These are phyloP conservation scores for Colletotrichum ledebouriae DNA, from an alignment of 2,329 filamentous ascomycete species.

Conservation along the genomic window DNA sequence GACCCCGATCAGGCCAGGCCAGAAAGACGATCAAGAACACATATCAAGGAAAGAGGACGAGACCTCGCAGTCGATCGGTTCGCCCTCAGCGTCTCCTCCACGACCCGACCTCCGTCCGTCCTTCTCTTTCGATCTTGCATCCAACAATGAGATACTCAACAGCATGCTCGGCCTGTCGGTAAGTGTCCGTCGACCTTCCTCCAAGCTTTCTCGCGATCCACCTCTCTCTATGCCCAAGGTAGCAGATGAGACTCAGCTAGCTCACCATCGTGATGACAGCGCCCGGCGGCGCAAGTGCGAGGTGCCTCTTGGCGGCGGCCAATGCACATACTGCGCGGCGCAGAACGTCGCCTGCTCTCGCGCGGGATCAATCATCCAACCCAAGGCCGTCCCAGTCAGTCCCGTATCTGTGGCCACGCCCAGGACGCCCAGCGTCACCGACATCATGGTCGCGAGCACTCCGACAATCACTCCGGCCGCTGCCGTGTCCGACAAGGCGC, in stretches of 20 bases:
- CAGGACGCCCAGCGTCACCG: constrained; percentile 35
- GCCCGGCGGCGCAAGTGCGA: constrained; percentile 43
- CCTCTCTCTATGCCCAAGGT: background rate
- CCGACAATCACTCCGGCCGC: constrained; percentile 37
- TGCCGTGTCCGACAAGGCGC: constrained; percentile 41
- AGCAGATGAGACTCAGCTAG: background rate
- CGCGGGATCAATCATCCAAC: constrained; percentile 43
- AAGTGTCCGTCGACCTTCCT: constrained; percentile 23
- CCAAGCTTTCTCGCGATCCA: background rate
- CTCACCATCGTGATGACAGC: constrained; percentile 31
- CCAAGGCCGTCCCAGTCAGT: constrained; percentile 38
- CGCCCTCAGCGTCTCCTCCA: background rate
- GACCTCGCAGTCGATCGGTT: background rate
- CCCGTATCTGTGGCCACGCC: constrained; percentile 36
- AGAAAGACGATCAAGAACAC: background rate
- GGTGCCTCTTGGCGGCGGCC: constrained; percentile 40
- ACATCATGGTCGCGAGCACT: constrained; percentile 33
- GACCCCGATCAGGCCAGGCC: background rate
- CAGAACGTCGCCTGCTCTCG: constrained; percentile 43
- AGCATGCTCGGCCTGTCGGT: constrained; percentile 44
- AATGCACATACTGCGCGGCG: constrained; percentile 41
- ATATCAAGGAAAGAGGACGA: constrained; percentile 6
- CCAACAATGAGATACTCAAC: constrained; percentile 42
- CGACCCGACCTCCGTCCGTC: background rate
- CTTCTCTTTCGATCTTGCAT: background rate